Conservation (phyloP, 148 eudicot species). For the Cornus kousa region DNA sequence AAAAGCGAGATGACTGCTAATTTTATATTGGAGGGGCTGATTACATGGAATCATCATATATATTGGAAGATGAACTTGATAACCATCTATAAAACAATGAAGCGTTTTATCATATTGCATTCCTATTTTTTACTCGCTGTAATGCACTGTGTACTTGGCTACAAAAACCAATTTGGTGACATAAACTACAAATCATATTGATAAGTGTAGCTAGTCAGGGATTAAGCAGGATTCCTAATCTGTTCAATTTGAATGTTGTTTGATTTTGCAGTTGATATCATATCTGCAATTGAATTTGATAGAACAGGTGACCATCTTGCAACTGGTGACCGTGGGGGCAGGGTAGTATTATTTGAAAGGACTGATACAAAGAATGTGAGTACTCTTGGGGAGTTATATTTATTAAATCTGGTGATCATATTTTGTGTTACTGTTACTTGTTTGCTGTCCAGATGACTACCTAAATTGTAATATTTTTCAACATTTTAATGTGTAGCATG, state of each 20-base stretch:
- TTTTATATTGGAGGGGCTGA: not conserved
- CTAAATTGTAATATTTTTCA: not conserved
- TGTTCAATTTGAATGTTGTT: not conserved
- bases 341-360: constrained; percentile 62
- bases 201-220: not conserved
- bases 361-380: constrained; percentile 45
- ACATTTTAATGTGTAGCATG: constrained; percentile 38
- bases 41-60: not conserved
- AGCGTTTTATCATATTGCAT: not conserved
- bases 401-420: constrained; percentile 6
- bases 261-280: constrained; percentile 49
- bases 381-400: constrained; percentile 10
- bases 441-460: no score
- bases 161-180: not conserved
- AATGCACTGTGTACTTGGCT: not conserved
- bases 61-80: not conserved
- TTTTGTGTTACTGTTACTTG: constrained; percentile 1
- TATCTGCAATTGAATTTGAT: constrained; percentile 65
- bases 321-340: constrained; percentile 64
- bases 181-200: not conserved
- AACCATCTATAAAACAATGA: not conserved
- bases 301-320: constrained; percentile 60
- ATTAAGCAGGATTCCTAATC: not conserved
- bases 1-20: not conserved
- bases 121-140: no score